Conservation (phyloP, 1,284 basidiomycete species). For the Tranzscheliella williamsii region DNA sequence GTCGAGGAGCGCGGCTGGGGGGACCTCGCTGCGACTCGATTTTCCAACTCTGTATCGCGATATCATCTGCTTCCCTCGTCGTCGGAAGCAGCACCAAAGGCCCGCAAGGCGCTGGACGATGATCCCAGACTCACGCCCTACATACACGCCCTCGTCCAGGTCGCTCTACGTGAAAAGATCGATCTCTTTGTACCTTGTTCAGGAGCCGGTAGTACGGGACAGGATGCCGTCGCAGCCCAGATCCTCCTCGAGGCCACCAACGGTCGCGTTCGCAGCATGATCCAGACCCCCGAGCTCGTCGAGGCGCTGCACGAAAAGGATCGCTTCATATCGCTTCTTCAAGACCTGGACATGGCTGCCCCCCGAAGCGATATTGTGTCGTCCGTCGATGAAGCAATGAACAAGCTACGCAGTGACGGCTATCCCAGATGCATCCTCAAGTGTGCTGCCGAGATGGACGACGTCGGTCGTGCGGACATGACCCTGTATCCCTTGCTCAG, state of each 20-base stretch:
- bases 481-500: constrained; percentile 60
- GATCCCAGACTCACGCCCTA: constrained; percentile 38
- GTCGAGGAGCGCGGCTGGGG: constrained; percentile 63
- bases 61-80: constrained; percentile 37
- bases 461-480: constrained; percentile 62
- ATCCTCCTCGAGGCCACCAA: constrained; percentile 46
- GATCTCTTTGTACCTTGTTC: constrained; percentile 63
- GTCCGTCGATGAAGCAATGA: constrained; percentile 58
- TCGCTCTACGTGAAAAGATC: constrained; percentile 57
- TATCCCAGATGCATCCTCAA: constrained; percentile 53
- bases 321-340: constrained; percentile 59
- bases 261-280: constrained; percentile 55
- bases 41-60: constrained; percentile 57
- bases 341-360: constrained; percentile 58
- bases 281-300: constrained; percentile 62
- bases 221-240: constrained; percentile 61
- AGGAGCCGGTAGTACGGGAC: constrained; percentile 62
- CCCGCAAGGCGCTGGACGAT: background rate
- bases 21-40: constrained; percentile 61
- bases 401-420: constrained; percentile 40
- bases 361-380: constrained; percentile 59
- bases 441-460: constrained; percentile 61
- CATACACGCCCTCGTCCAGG: constrained; percentile 50
- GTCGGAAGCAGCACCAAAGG: background rate
- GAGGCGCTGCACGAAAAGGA: constrained; percentile 62